Percentiles rank a stretch among this genome's conserved stretches.
These are phyloP conservation scores for Ceratobasidium sp. DNA, from an alignment of 1,284 basidiomycete genomes.

Conservation along the genomic window DNA sequence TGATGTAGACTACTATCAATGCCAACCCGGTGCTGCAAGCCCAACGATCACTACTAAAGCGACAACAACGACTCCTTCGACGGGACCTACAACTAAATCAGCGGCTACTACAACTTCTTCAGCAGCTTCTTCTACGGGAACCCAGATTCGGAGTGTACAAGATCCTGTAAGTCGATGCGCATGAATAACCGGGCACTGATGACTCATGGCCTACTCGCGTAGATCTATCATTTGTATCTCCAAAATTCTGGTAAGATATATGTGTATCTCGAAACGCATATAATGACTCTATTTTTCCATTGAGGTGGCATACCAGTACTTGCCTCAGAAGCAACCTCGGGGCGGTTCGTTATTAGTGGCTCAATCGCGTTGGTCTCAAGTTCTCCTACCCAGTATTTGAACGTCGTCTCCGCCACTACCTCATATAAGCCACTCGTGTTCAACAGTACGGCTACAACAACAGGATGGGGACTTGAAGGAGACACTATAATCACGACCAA, in stretches of 20 bases:
- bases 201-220: background rate
- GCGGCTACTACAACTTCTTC: constrained; percentile 23
- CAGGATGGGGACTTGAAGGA: constrained; percentile 64
- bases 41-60: background rate
- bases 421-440: constrained; percentile 62
- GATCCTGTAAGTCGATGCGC: constrained; percentile 53
- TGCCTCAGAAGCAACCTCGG: constrained; percentile 61
- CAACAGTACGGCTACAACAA: constrained; percentile 58
- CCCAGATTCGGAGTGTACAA: constrained; percentile 62
- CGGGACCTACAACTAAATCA: background rate
- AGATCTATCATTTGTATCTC: constrained; percentile 62
- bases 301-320: constrained; percentile 60
- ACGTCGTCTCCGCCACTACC: constrained; percentile 55
- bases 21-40: constrained; percentile 18
- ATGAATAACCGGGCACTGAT: background rate
- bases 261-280: constrained; percentile 14
- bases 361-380: constrained; percentile 57
- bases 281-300: background rate
- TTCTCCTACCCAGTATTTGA: constrained; percentile 58
- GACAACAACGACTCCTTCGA: background rate
- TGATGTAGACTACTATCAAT: constrained; percentile 29
- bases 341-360: constrained; percentile 59
- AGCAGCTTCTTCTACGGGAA: constrained; percentile 56
- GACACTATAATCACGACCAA: constrained; percentile 60
- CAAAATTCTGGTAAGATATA: constrained; percentile 56